phyloP scores from a whole-genome alignment of 306 rosid species.

The Neltuma alba region DNA sequence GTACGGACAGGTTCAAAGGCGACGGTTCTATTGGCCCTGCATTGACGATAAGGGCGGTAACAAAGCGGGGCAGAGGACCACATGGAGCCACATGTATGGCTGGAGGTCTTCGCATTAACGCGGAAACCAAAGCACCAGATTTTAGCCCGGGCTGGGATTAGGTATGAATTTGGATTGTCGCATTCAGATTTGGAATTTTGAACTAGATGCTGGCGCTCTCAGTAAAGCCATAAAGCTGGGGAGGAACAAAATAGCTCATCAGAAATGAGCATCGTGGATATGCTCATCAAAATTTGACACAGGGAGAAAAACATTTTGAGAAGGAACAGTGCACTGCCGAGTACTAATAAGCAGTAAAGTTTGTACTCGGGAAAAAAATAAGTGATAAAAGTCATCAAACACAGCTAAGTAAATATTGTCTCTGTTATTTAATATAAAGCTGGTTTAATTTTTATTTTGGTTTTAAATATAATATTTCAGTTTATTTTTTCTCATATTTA shows the following conservation, averaged over 20 bases:
- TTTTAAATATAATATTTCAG: no score
- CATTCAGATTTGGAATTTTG: conserved; percentile 28
- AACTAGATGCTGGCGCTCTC: background rate
- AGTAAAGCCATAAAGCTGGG: background rate
- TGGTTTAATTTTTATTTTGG: no score
- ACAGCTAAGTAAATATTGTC: no score
- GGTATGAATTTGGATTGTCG: background rate
- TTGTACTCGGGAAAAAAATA: no score
- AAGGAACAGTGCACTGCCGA: no score
- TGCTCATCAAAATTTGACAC: background rate
- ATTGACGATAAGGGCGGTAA: background rate
- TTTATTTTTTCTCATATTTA: no score
- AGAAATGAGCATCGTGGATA: background rate
- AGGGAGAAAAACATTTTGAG: background rate
- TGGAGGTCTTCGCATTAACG: background rate
- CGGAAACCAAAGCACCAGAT: background rate
- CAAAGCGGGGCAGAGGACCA: background rate
- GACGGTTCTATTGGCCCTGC: background rate
- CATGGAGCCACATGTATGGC: background rate
- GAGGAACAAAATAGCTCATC: background rate
- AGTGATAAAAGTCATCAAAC: no score
- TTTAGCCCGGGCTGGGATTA: background rate
- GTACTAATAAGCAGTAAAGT: no score
- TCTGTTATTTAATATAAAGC: no score
- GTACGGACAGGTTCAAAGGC: background rate